These are phyloP conservation scores for Euphorbia tirucalli DNA, from an alignment of 345 rosid species.

Conservation along the genomic window DNA sequence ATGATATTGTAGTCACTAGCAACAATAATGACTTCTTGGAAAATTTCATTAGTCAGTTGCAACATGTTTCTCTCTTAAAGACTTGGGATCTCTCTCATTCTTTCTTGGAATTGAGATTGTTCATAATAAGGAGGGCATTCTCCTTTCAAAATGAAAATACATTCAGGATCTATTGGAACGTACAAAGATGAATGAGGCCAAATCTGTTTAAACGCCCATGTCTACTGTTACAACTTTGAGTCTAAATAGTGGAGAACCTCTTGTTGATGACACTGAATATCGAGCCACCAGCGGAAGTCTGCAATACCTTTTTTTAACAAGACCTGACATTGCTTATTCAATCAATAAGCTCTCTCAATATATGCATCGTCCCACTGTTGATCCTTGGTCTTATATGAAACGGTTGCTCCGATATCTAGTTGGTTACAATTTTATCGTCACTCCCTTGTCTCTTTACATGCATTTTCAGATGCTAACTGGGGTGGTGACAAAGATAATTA, in stretches of 20 bases:
- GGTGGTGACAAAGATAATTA: not conserved
- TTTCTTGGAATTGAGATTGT: not conserved
- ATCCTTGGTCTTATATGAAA: not conserved
- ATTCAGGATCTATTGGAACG: not conserved
- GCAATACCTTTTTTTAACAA: not conserved
- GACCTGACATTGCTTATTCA: not conserved
- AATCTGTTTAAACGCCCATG: not conserved
- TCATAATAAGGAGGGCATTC: not conserved
- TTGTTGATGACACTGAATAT: not conserved
- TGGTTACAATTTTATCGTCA: fast-evolving
- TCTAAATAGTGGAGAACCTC: not conserved
- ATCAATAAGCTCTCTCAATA: not conserved
- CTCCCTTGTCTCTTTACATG: not conserved
- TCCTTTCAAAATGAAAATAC: not conserved
- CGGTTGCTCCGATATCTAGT: not conserved
- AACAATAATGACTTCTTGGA: no score
- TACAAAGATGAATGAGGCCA: not conserved
- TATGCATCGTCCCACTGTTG: not conserved
- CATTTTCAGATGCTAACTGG: not conserved
- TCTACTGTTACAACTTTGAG: not conserved
- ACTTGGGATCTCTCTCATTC: not conserved
- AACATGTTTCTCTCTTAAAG: not conserved
- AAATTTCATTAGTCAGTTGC: no score
- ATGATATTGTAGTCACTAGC: no score
- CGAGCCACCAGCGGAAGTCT: not conserved